Conservation (phyloP, 352 stramenopile genomes). For the Phytopythium delawarense region DNA sequence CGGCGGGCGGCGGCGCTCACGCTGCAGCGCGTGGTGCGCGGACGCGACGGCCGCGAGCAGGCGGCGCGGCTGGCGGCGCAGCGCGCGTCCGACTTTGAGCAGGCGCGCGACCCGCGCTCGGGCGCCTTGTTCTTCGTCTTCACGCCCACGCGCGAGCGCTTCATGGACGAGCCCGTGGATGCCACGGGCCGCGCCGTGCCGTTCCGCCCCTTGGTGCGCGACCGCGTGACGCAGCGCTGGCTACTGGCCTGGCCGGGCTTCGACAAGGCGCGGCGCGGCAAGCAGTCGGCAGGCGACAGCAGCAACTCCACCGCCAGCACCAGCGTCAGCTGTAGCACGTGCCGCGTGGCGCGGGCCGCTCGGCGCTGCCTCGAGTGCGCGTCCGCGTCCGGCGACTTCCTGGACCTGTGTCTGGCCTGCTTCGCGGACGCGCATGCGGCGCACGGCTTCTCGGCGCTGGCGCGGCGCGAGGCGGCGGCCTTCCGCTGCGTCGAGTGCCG, state of each 20-base stretch:
- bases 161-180: slow-evolving; percentile 58
- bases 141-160: slow-evolving; percentile 53
- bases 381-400: slow-evolving; percentile 48
- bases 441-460: slow-evolving; percentile 63
- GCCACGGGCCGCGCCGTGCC: slow-evolving; percentile 39
- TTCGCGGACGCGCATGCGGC: slow-evolving; percentile 60
- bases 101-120: slow-evolving; percentile 50
- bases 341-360: slow-evolving; percentile 47
- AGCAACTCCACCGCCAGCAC: neutral
- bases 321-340: slow-evolving; percentile 40
- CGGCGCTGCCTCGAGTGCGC: slow-evolving; percentile 72
- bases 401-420: slow-evolving; percentile 72
- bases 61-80: slow-evolving; percentile 47
- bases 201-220: slow-evolving; percentile 68
- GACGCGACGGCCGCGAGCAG: slow-evolving; percentile 26
- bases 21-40: slow-evolving; percentile 64
- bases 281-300: neutral
- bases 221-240: slow-evolving; percentile 65
- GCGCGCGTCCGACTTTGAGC: slow-evolving; percentile 64
- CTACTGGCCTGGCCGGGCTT: slow-evolving; percentile 71
- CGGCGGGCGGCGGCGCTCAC: slow-evolving; percentile 27
- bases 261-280: slow-evolving; percentile 9
- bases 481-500: slow-evolving; percentile 76
- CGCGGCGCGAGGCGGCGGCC: slow-evolving; percentile 18
- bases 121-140: slow-evolving; percentile 66